These are phyloP conservation scores for Tranzscheliella williamsii DNA, from an alignment of 1,284 basidiomycete genomes.

Conservation along the genomic window DNA sequence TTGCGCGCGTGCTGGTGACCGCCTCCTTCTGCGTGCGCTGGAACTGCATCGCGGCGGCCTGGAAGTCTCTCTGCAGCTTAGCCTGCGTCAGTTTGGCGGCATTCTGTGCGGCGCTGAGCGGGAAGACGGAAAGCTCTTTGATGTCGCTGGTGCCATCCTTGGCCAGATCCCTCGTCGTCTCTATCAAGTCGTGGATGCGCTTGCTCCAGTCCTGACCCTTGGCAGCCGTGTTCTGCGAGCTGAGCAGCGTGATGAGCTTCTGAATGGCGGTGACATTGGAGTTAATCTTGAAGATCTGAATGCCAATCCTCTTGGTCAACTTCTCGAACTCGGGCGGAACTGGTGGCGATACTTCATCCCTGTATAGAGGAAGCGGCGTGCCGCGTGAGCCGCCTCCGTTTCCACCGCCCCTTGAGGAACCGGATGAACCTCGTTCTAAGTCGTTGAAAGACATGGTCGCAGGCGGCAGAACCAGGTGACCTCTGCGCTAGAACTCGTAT, in stretches of 20 bases:
- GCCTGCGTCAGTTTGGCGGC: conserved; percentile 66
- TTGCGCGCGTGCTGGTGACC: conserved; percentile 78
- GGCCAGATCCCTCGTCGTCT: conserved; percentile 88
- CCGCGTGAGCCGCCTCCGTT: conserved; percentile 17
- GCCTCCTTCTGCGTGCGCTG: conserved; percentile 87
- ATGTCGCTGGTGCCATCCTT: conserved; percentile 90
- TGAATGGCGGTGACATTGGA: conserved; percentile 93
- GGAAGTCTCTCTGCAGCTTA: conserved; percentile 91
- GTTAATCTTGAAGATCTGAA: conserved; percentile 99
- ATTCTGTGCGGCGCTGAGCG: conserved; percentile 10
- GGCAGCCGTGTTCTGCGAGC: conserved; percentile 5
- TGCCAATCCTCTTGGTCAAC: conserved; percentile 81
- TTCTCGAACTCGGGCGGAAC: conserved; percentile 67
- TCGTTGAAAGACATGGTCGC: conserved; percentile 66
- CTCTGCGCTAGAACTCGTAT: too few species aligned
- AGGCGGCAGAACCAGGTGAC: too few species aligned
- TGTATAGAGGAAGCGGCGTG: conserved; percentile 40
- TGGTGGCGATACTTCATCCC: conserved; percentile 5
- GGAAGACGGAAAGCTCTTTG: conserved; percentile 67
- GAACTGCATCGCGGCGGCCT: conserved; percentile 84
- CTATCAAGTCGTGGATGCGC: conserved; percentile 74
- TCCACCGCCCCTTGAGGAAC: conserved; percentile 2
- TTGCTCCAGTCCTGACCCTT: conserved; percentile 68
- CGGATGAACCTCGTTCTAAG: conserved; percentile 61
- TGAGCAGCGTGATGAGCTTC: conserved; percentile 80